Percentiles rank a stretch among this genome's conserved stretches.
Evolutionary conservation across 768 basidiomycete genomes (phyloP).

Genomic region (Suillus placidus): DNA sequence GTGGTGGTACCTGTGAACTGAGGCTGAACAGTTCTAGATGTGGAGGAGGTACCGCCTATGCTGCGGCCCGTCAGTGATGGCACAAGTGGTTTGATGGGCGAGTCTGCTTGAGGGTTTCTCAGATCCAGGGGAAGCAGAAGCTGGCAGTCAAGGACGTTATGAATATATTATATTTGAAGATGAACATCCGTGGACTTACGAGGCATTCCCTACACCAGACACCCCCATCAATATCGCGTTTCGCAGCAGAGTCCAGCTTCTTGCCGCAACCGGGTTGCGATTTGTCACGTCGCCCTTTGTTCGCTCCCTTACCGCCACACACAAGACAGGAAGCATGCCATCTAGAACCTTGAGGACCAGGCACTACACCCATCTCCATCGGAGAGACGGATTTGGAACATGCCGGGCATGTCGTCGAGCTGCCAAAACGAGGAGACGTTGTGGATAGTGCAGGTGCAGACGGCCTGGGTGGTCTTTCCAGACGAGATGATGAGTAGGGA

Average conservation of each 20-base stretch:
- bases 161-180: constrained; percentile 9
- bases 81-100: constrained; percentile 52
- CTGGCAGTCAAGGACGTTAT: constrained; percentile 36
- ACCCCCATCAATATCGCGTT: constrained; percentile 64
- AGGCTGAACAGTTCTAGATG: constrained; percentile 42
- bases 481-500: constrained; percentile 34
- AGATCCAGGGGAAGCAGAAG: constrained; percentile 54
- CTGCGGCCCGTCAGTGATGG: constrained; percentile 48
- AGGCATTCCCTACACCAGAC: constrained; percentile 88
- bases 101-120: constrained; percentile 51
- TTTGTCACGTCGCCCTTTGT: constrained; percentile 49
- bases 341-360: constrained; percentile 78
- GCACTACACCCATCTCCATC: constrained; percentile 86
- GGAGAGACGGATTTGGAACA: constrained; percentile 73
- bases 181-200: constrained; percentile 44
- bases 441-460: constrained; percentile 22
- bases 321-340: constrained; percentile 82
- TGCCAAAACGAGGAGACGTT: constrained; percentile 35
- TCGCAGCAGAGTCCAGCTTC: constrained; percentile 81
- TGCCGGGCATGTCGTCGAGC: constrained; percentile 66
- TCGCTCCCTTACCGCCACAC: constrained; percentile 69
- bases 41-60: constrained; percentile 23
- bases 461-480: constrained; percentile 22
- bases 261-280: constrained; percentile 81
- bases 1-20: constrained; percentile 75